These are phyloP conservation scores for Rhodotorula graminis DNA, from an alignment of 768 basidiomycete species.

Conservation along the genomic window DNA sequence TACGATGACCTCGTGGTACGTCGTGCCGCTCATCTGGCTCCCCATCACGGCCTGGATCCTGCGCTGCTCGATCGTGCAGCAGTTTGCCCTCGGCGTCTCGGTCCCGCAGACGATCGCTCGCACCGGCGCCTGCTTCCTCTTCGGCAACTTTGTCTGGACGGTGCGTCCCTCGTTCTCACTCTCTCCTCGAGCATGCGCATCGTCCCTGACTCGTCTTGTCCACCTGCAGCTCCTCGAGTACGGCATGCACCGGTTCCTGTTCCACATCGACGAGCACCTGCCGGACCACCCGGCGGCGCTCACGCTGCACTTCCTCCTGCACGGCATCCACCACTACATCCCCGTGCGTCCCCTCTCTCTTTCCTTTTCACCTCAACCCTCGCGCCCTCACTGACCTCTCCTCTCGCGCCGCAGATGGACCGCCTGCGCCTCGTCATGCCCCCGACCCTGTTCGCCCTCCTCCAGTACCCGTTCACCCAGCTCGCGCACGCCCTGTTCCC, in stretches of 20 bases:
- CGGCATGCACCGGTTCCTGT: constrained; percentile 86
- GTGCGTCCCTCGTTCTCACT: constrained; percentile 45
- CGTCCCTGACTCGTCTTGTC: background rate
- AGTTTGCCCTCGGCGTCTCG: constrained; percentile 53
- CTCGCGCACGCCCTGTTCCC: constrained; percentile 81
- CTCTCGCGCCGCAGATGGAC: constrained; percentile 24
- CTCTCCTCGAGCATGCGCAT: background rate
- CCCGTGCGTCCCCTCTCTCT: constrained; percentile 56
- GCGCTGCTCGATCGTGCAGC: constrained; percentile 67
- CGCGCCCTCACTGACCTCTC: too few relatives aligned
- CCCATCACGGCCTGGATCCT: constrained; percentile 78
- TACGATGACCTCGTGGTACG: constrained; percentile 87
- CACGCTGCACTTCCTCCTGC: constrained; percentile 81
- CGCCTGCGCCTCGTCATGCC: constrained; percentile 94
- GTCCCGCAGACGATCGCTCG: constrained; percentile 48
- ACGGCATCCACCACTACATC: constrained; percentile 95
- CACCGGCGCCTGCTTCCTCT: constrained; percentile 64
- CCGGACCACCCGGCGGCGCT: constrained; percentile 78
- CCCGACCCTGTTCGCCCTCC: constrained; percentile 67
- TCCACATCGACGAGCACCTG: constrained; percentile 83
- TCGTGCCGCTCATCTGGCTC: constrained; percentile 84
- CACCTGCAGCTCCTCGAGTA: constrained; percentile 59
- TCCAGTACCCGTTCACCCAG: constrained; percentile 79
- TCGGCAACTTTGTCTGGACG: constrained; percentile 90
- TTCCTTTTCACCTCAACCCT: background rate